Base-by-base conservation (phyloP, 352 stramenopile species). In the Globisporangium carolinianum region DNA sequence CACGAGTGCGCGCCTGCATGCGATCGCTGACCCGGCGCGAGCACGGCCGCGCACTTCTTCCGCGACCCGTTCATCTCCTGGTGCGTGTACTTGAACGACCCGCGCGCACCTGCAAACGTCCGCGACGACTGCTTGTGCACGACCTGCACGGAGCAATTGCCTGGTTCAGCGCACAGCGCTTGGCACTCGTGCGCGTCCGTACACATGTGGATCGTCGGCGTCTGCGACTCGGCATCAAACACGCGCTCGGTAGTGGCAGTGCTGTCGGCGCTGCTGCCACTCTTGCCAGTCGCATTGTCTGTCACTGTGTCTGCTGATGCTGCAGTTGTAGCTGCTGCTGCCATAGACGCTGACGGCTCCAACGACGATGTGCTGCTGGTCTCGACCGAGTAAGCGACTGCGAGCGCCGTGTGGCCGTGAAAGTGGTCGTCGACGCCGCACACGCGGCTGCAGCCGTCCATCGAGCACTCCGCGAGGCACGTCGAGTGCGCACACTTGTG, bases 1-100 rank as follows among this genome's bases (percentile, higher is more conserved):
- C 83, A 93, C 24, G 69, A 68, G 55, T 93, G 83, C 0, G 51
- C 12, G 1, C 68, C 74, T 0, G 60, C 37, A 41, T 90, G 80
- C n/a, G 66, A 73, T 37, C 73, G 67, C 53, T 87, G 67, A 9
- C 68, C 68, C 0, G 74, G 59, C 18, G 52, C 57, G 12, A 93
- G 45, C 47, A 69, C 60, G 38, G 62, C 61, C 0, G 59, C 60
- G 48, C 80, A 93, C 47, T 86, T 86, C 59, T 88, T 88, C 8
- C 76, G 75, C 14, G 68, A 68, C 0, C 80, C 81, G 59, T 91
- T 93, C 80, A 93, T 93, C 55, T 90, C 83, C 62, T 93, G 75
- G 36, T 77, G 83, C 3, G 70, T 87, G 58, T 88, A 93, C 47
- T 84, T 67, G 48, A 93, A 90, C 3, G 62, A 76, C 6, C 73